Evolutionary conservation across 208 protist genomes (phyloP).

Genomic region (Crithidia fasciculata): DNA sequence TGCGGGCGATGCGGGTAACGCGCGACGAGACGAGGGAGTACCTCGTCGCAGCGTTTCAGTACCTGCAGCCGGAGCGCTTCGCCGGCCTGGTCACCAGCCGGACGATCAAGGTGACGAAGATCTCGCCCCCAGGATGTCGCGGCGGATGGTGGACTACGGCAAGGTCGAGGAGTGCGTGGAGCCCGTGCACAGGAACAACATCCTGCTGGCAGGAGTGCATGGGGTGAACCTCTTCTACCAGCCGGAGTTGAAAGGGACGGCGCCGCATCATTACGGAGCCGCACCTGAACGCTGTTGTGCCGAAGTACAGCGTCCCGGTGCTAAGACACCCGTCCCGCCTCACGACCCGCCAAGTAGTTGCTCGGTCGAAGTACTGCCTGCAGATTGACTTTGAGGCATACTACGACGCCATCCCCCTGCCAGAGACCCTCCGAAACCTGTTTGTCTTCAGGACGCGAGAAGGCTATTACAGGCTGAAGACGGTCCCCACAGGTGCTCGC

Average conservation of each 20-base stretch:
- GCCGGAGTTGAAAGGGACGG: neutral
- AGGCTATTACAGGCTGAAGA: neutral
- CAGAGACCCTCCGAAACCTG: neutral
- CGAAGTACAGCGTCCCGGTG: neutral
- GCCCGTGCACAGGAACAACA: neutral
- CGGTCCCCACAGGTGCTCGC: conserved; percentile 21
- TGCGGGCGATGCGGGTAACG: too few relatives aligned
- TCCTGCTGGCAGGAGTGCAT: neutral
- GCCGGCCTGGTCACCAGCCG: neutral
- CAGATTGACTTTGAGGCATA: neutral
- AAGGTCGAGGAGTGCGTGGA: neutral
- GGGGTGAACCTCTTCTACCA: neutral
- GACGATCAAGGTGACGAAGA: neutral
- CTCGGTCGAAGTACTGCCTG: neutral
- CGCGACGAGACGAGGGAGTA: too few relatives aligned
- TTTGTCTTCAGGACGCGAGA: neutral
- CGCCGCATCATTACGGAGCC: conserved; percentile 32
- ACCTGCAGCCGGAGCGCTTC: neutral
- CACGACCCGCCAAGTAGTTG: neutral
- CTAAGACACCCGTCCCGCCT: neutral
- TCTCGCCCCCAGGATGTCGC: neutral
- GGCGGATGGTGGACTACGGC: neutral
- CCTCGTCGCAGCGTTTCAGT: too few relatives aligned
- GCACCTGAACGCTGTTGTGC: neutral
- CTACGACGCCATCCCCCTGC: neutral